Evolutionary conservation across 257 asterid species (phyloP).

Genomic region (Galeopsis tetrahit): DNA sequence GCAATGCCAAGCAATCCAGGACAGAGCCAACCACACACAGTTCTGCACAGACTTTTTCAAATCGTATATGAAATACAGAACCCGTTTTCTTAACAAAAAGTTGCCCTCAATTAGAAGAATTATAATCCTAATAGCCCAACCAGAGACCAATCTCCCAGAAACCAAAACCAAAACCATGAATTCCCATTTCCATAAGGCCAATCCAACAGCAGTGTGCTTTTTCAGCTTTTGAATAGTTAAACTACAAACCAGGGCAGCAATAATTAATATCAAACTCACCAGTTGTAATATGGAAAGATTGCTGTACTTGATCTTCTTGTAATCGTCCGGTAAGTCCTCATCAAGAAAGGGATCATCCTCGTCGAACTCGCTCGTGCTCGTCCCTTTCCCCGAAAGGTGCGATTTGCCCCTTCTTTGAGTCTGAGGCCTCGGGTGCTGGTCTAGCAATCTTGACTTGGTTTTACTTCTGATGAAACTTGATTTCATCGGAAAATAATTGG

Average conservation of each 20-base stretch:
- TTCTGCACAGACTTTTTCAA: conserved; percentile 83
- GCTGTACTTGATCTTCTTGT: conserved; percentile 63
- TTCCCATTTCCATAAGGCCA: conserved; percentile 87
- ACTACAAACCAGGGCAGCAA: conserved; percentile 56
- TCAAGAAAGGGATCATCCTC: conserved; percentile 88
- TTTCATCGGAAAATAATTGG: conserved; percentile 54
- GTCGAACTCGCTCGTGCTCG: conserved; percentile 54
- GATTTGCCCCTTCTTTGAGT: conserved; percentile 46
- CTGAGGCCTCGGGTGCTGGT: conserved; percentile 54
- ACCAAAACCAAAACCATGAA: conserved; percentile 74
- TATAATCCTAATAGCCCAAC: conserved; percentile 72
- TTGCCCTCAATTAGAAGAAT: conserved; percentile 73
- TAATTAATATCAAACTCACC: conserved; percentile 60
- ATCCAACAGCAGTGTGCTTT: conserved; percentile 33
- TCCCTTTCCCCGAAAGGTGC: conserved; percentile 49
- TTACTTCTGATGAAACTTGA: conserved; percentile 52
- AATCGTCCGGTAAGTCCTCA: conserved; percentile 80
- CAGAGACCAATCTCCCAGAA: conserved; percentile 80
- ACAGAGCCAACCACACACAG: conserved; percentile 77
- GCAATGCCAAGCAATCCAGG: conserved; percentile 79
- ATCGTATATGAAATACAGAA: conserved; percentile 83
- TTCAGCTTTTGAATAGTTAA: conserved; percentile 45
- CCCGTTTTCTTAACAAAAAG: conserved; percentile 69
- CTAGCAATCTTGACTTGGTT: conserved; percentile 67
- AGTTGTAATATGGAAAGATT: conserved; percentile 52